Base-by-base conservation (phyloP, 2,329 filamentous ascomycete species). In the Ascochyta koolunga region DNA sequence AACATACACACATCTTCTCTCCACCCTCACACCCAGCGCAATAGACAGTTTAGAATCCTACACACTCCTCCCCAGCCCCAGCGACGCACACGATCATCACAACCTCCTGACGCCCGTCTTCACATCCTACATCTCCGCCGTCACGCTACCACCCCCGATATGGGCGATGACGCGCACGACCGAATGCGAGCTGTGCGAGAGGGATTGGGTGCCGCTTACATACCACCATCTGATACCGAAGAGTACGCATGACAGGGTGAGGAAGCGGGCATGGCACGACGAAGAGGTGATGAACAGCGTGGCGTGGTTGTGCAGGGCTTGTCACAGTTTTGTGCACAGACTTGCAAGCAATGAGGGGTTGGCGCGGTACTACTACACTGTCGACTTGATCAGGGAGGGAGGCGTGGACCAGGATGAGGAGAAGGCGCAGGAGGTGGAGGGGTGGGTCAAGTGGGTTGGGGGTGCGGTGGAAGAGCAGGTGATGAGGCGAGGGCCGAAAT, bases 211-310 rank as follows among this genome's bases (percentile, higher is more conserved):
- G 19, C 85, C 86, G 8, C 75, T 95, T 56, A 90, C 88, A 1
- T 96, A 95, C 70, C 91, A 96, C 69, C 91, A 96, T 76, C 78
- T 96, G 37, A 92, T 96, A 48, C 91, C 91, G n/a, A 83, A 86
- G 35, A 83, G 84, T 37, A 86, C 91, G 54, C 91, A 96, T 73
- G 86, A 83, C 7, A 91, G 91, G 70, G 90, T 84, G 3, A 71
- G 91, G 33, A 91, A 89, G 78, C 80, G 90, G 36, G 89, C 88
- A 1, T 96, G 91, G 91, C 89, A 93, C 77, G 82, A 83, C 3
- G 84, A 86, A 58, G 89, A 90, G 72, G 84, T 86, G 75, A 72
- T 96, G 72, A 86, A 90, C 66, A 91, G 86, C 69, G 91, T 95
- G 18, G 91, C 91, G 11, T 96, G 91, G 91, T 75, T 96, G 61